Base-by-base conservation (phyloP, 2,329 filamentous ascomycete genomes). In the Acarospora socialis region DNA sequence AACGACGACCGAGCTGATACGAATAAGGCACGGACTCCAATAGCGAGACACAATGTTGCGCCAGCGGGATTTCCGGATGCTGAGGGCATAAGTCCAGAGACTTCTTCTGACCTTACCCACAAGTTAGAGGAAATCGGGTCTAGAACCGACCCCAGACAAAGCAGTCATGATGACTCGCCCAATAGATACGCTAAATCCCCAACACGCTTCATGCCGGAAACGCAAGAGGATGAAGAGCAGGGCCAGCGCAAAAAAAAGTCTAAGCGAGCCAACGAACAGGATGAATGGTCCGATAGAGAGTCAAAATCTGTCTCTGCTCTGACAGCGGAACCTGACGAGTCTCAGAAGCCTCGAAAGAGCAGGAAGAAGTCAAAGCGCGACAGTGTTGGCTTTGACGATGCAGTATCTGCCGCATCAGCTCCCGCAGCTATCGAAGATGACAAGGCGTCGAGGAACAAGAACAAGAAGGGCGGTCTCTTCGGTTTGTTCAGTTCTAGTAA, bases 321-420 rank as follows among this genome's bases (percentile, higher is more conserved):
- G n/a, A n/a, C n/a, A n/a, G n/a, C n/a, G n/a, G n/a, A n/a, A n/a
- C 7, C 21, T 14, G 12, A 18, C 6, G 31, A 21, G 24, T 14
- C 15, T 12, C 9, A 14, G n/a, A 9, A 33, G 40, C 58, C 53
- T 16, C 54, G 53, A 23, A 65, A 59, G 46, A 62, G 58, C 33
- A 65, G 62, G 36, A 61, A 47, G 49, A 65, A 53, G 35, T 62
- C 59, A 4, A 57, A 49, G 41, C 52, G 60, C 21, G 51, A 57
- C 19, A 39, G 32, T 14, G 58, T 23, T 14, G 32, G 32, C 7
- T 34, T 28, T 21, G 58, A 63, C 30, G 60, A 63, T 32, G 51
- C 47, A 19, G 49, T 46, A 4, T 63, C 60, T 15, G 45, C 56
- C 4, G 45, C 51, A 3, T 61, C 61, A 4, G 50, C 52, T 4